Conservation (phyloP, 306 rosid genomes). For the Vachellia collinsii region DNA sequence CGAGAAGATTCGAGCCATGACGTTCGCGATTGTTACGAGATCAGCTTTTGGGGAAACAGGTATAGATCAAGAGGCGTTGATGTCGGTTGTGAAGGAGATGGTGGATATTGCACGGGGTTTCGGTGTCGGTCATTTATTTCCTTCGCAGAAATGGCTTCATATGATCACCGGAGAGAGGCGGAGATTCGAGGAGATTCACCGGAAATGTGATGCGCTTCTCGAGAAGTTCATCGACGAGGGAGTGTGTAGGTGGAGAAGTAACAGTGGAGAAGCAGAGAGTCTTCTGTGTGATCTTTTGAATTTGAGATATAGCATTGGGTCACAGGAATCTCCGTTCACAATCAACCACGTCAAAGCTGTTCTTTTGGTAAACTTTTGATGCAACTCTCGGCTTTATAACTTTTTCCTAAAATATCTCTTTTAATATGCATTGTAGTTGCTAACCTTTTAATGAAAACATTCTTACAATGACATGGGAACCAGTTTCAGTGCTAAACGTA, state of each 20-base stretch:
- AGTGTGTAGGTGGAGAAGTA: background rate
- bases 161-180: too few species aligned
- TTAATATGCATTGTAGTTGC: too few species aligned
- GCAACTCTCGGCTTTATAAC: too few species aligned
- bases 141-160: too few species aligned
- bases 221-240: too few species aligned
- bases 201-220: too few species aligned
- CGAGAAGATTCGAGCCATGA: background rate
- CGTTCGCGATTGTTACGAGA: conserved; percentile 1
- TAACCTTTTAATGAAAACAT: too few species aligned
- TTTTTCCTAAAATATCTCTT: too few species aligned
- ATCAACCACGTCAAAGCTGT: background rate
- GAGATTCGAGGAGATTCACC: too few species aligned
- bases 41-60: conserved; percentile 34
- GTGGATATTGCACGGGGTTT: background rate
- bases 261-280: background rate
- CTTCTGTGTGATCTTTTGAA: conserved; percentile 18
- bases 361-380: background rate
- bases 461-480: too few species aligned
- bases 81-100: background rate
- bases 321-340: background rate
- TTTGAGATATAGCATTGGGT: background rate
- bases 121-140: too few species aligned
- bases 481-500: too few species aligned
- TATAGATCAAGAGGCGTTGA: conserved; percentile 28